Percentiles rank a stretch among this genome's conserved stretches.
These are phyloP conservation scores for Epichloe amarillans DNA, from an alignment of 2,329 filamentous ascomycete species.

Conservation along the genomic window DNA sequence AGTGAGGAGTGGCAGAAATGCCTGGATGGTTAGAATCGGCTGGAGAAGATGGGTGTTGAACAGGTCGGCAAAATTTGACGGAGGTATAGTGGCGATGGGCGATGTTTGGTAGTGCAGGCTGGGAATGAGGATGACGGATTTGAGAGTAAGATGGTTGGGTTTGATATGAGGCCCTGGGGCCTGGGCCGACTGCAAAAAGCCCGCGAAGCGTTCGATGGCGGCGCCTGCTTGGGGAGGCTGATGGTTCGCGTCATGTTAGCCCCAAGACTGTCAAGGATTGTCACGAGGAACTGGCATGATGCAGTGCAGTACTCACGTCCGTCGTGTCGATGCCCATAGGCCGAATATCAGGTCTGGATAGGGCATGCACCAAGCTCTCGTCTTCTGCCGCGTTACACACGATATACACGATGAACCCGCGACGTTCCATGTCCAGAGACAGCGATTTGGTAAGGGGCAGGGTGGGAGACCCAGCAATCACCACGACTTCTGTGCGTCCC, in stretches of 20 bases:
- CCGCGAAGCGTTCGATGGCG: conserved; percentile 58
- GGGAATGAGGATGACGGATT: conserved; percentile 72
- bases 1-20: conserved; percentile 71
- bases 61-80: conserved; percentile 74
- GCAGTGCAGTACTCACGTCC: conserved; percentile 40
- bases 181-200: conserved; percentile 61
- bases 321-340: conserved; percentile 73
- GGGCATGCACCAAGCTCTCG: conserved; percentile 61
- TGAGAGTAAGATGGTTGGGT: conserved; percentile 62
- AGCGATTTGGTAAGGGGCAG: conserved; percentile 75
- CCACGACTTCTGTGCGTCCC: conserved; percentile 76
- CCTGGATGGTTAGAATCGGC: conserved; percentile 77
- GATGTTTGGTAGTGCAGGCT: conserved; percentile 68
- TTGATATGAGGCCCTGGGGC: conserved; percentile 63
- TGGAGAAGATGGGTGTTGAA: conserved; percentile 86
- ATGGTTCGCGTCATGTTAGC: background rate
- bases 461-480: conserved; percentile 77
- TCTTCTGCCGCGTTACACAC: conserved; percentile 79
- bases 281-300: background rate
- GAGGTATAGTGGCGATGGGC: conserved; percentile 72
- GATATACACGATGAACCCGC: conserved; percentile 87
- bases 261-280: background rate
- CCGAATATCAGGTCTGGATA: conserved; percentile 69
- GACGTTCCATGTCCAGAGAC: conserved; percentile 73
- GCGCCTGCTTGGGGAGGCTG: conserved; percentile 55